Conservation (phyloP, 164 flowering plant genomes). For the Magnolia kwangsiensis region DNA sequence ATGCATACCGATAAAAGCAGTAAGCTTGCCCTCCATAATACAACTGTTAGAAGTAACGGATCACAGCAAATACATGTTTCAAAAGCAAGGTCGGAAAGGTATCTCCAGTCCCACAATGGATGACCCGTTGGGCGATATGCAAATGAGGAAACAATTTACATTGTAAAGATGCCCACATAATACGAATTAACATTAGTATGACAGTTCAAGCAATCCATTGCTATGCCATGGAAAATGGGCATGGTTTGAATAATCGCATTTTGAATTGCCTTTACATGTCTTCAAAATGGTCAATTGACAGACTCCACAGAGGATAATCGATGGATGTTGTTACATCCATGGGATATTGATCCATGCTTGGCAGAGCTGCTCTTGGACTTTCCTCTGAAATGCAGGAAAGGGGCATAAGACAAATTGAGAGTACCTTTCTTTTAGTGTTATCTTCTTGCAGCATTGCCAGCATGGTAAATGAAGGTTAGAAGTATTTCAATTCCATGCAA, state of each 20-base stretch:
- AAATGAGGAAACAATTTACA: too few relatives aligned
- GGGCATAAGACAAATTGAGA: constrained; percentile 45
- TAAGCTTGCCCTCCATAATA: too few relatives aligned
- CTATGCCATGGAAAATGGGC: constrained; percentile 29
- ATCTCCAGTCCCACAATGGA: too few relatives aligned
- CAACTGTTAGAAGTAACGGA: too few relatives aligned
- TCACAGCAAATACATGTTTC: too few relatives aligned
- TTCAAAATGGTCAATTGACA: constrained; percentile 57
- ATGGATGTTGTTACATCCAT: constrained; percentile 59
- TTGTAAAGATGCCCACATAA: constrained; percentile 38
- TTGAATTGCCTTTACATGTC: constrained; percentile 63
- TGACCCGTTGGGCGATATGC: too few relatives aligned
- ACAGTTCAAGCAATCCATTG: constrained; percentile 53
- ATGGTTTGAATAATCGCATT: constrained; percentile 29
- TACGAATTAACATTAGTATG: constrained; percentile 42
- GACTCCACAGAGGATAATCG: constrained; percentile 39
- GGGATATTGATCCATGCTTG: constrained; percentile 61
- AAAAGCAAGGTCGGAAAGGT: too few relatives aligned
- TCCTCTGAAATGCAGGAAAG: constrained; percentile 42
- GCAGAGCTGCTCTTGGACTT: constrained; percentile 30
- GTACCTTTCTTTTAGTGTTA: constrained; percentile 62
- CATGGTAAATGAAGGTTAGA: constrained; percentile 56
- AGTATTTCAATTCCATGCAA: constrained; percentile 50
- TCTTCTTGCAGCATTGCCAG: constrained; percentile 63
- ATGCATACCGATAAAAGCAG: too few relatives aligned